Evolutionary conservation across 2,329 filamentous ascomycete genomes (phyloP).

Genomic region (Diaporthe sp.): DNA sequence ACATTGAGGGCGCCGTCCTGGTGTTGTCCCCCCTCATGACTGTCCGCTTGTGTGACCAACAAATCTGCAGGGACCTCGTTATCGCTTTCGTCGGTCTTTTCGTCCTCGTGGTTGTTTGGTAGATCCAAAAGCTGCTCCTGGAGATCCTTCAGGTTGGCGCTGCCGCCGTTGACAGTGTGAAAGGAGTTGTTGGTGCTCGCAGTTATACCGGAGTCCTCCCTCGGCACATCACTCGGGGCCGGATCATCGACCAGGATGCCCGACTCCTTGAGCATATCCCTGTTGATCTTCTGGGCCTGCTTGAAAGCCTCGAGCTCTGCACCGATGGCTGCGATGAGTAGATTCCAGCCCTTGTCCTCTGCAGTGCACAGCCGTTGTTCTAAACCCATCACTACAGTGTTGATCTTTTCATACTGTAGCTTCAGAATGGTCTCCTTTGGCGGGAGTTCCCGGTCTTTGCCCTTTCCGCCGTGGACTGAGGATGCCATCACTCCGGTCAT

Average conservation of each 20-base stretch:
- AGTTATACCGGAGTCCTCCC: constrained; percentile 33
- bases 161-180: constrained; percentile 47
- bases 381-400: constrained; percentile 67
- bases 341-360: constrained; percentile 77
- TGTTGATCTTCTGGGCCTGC: constrained; percentile 50
- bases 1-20: neutral
- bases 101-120: constrained; percentile 42
- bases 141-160: constrained; percentile 52
- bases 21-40: constrained; percentile 38
- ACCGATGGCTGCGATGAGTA: constrained; percentile 81
- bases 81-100: constrained; percentile 46
- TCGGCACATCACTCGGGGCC: constrained; percentile 34
- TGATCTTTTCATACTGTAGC: constrained; percentile 69
- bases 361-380: constrained; percentile 68
- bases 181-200: constrained; percentile 38
- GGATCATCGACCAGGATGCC: constrained; percentile 48
- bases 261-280: constrained; percentile 48
- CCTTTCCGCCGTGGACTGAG: constrained; percentile 49
- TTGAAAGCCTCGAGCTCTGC: constrained; percentile 64
- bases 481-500: constrained; percentile 57
- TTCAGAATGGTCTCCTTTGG: constrained; percentile 56
- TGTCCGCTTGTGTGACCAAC: constrained; percentile 51
- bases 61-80: constrained; percentile 61
- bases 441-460: constrained; percentile 44
- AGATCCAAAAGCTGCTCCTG: constrained; percentile 46